Percentiles rank a stretch among this genome's conserved stretches.
Evolutionary conservation across 768 basidiomycete species (phyloP).

Genomic region (Trichaptum fuscoviolaceum): DNA sequence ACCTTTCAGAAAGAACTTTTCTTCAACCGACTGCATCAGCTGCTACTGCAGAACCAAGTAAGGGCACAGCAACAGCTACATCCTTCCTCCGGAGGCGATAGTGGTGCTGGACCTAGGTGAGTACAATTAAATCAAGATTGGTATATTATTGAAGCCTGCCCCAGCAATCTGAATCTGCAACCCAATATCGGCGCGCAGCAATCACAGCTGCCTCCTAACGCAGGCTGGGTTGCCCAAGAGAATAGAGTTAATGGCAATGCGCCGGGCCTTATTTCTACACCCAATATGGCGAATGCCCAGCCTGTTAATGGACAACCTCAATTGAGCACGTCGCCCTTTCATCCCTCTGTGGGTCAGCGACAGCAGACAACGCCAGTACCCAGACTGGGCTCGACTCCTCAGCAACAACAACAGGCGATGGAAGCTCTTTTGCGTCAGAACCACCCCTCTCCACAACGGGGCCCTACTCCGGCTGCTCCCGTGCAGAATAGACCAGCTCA

Average conservation of each 20-base stretch:
- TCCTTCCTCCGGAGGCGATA: neutral
- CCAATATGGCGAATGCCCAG: neutral
- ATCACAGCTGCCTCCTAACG: neutral
- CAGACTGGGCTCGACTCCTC: constrained; percentile 12
- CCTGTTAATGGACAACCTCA: neutral
- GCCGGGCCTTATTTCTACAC: neutral
- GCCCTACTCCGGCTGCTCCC: constrained; percentile 13
- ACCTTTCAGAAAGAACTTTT: neutral
- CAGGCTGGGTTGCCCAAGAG: neutral
- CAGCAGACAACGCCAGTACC: constrained; percentile 22
- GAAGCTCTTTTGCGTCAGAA: neutral
- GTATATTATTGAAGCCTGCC: neutral
- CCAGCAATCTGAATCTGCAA: neutral
- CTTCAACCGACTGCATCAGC: neutral
- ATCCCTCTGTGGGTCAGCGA: neutral
- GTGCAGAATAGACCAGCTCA: constrained; percentile 20
- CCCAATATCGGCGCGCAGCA: neutral
- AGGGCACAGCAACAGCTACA: neutral
- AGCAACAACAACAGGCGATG: constrained; percentile 5
- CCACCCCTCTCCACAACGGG: neutral
- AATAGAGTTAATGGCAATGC: neutral
- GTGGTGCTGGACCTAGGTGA: neutral
- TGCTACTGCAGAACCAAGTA: neutral
- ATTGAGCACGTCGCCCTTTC: neutral
- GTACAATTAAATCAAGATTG: neutral